Base-by-base conservation (phyloP, 1,139 yeast genomes). In the Hyphopichia khmerensis region DNA sequence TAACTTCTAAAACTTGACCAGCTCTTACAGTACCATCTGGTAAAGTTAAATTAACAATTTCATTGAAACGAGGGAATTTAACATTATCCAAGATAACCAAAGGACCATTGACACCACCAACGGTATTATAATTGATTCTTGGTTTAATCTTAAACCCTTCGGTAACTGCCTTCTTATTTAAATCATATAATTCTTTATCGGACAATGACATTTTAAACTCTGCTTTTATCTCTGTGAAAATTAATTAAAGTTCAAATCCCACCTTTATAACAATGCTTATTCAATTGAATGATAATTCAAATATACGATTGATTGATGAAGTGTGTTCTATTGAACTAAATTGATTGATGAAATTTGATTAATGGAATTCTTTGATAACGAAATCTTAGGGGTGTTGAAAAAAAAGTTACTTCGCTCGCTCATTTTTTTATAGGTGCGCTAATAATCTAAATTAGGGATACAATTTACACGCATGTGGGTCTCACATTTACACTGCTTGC, bases 31-130 rank as follows among this genome's bases (percentile, higher is more conserved):
- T 70, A 9, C 99, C 99, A 64, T 95, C 99, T 37, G 99, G 99
- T 49, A 93, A 77, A 4, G 99, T 93, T 60, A 93, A 77, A 66
- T 90, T 88, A 59, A 93, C 99, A 72, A 93, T 95, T 71, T 93
- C 99, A 60, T 90, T 90, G 73, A 79, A 93, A 60, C 96, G 84
- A 47, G 99, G 99, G 67, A 87, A 91, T 71, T 93, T 93, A 62
- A 93, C 98, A 55, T 93, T 87, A 65, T 93, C 98, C 59, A 93
- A 78, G 59, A 93, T 90, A 48, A 93, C 99, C 65, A 93, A 80
- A 8, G 99, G 99, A 48, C 99, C 99, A 68, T 93, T 93, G 58
- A 93, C 96, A 63, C 97, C 98, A 42, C 93, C 93, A 50, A 93
- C 99, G 24, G 99, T 93, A 74, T 93, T 93, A 72, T 93, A 93